Evolutionary conservation across 257 asterid species (phyloP), one percentile per base, ranked within the genome.

Genomic region (Buddleja alternifolia): DNA sequence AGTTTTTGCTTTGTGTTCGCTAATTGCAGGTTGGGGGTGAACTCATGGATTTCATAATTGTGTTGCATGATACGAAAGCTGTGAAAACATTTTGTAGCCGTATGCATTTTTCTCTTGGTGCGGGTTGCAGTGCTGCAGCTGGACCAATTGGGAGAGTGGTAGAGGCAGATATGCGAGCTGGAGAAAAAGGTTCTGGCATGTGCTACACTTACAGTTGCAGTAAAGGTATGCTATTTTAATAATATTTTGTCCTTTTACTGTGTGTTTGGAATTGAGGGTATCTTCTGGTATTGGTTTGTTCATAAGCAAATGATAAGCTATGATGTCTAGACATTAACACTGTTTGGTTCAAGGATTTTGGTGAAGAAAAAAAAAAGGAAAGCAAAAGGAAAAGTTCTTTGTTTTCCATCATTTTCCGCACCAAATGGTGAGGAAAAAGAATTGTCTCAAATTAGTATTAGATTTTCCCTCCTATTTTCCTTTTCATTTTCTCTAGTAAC

Each of bases 51-150:
- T 89, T 94, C 90, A 89, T 94, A 51, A 81, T 94, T 75, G 99
- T 94, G 78, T 80, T 94, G 55, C 99, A 88, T 71, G 95, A 89
- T 77, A 60, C 81, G 41, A 88, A 84, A 71, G 97, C 97, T 45
- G 99, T 94, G 75, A 92, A 88, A 76, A 92, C 99, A 54, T 94
- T 94, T 76, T 94, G 97, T 79, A 89, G 97, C 62, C 96, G 97
- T 74, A 78, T 94, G 95, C 99, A 94, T 76, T 92, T 91, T 80
- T 91, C 99, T 80, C 92, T 94, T 61, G 99, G 99, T 61, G 99
- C 99, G 17, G 99, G 99, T 65, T 92, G 97, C 79, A 94, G 99
- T 85, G 99, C 95, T 79, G 97, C 98, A 54, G 99, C 97, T 37
- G 99, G 99, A 66, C 98, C 99, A 44, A 19, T 92, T 67, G 99